Percentiles rank a stretch among this genome's conserved stretches.
Evolutionary conservation across 345 rosid species (phyloP).

Genomic region (Ceriops tagal): DNA sequence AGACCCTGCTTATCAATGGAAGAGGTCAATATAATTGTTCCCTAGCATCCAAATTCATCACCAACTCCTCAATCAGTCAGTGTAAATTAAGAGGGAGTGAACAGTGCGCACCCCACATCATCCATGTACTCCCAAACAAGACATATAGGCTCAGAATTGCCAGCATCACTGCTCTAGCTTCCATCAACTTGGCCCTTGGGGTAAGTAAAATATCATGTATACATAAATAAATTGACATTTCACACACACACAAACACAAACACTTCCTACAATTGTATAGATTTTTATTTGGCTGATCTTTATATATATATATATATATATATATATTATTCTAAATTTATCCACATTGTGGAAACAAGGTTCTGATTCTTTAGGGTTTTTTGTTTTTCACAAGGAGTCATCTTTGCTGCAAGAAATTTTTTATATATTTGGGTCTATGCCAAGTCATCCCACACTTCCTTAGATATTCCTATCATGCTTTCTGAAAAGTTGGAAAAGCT

Average conservation of each 20-base stretch:
- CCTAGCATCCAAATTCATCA: conserved; percentile 39
- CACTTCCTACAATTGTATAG: not conserved
- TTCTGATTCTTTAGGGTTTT: too few species aligned
- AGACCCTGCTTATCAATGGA: conserved; percentile 58
- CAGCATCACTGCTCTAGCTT: conserved; percentile 63
- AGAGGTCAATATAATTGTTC: conserved; percentile 86
- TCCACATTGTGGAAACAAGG: too few species aligned
- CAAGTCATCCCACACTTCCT: too few species aligned
- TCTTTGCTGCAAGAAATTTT: too few species aligned
- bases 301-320: too few species aligned
- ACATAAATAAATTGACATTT: not conserved
- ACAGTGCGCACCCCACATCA: conserved; percentile 56
- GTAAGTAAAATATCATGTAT: conserved; percentile 24
- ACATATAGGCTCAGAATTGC: conserved; percentile 70
- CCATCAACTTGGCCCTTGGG: conserved; percentile 66
- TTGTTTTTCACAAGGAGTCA: too few species aligned
- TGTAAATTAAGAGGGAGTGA: conserved; percentile 56
- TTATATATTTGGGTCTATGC: too few species aligned
- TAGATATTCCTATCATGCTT: too few species aligned
- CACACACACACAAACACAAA: not conserved
- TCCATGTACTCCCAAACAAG: conserved; percentile 51
- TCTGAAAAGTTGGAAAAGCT: too few species aligned
- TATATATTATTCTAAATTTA: too few species aligned
- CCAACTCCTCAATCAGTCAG: conserved; percentile 14
- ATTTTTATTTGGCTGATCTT: too few species aligned